phyloP scores from a whole-genome alignment of 2,329 filamentous ascomycete species.

The Curvularia verruculosa region DNA sequence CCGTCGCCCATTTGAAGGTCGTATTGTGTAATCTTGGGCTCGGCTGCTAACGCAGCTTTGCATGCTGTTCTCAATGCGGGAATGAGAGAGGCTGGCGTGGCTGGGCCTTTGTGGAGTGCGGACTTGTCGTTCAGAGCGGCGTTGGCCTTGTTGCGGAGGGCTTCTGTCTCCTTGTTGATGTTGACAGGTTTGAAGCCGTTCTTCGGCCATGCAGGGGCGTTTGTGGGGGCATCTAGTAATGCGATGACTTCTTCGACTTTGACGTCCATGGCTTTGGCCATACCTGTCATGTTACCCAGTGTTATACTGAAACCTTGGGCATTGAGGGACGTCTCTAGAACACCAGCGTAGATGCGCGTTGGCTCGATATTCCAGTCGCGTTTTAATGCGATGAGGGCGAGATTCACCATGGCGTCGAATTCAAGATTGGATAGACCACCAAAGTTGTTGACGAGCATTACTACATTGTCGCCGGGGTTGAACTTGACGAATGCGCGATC shows the following conservation, averaged over 20 bases:
- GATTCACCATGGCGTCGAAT: constrained; percentile 55
- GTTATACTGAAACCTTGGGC: constrained; percentile 64
- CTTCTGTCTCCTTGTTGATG: constrained; percentile 34
- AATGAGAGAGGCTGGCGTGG: constrained; percentile 51
- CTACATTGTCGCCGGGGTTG: constrained; percentile 52
- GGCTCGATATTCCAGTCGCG: constrained; percentile 58
- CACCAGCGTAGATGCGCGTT: constrained; percentile 54
- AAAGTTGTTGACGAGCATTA: constrained; percentile 58
- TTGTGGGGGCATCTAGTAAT: constrained; percentile 59
- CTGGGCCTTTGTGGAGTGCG: constrained; percentile 32
- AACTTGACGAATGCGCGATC: constrained; percentile 59
- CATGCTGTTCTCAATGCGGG: constrained; percentile 52
- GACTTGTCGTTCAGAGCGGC: constrained; percentile 28
- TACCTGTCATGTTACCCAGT: constrained; percentile 58
- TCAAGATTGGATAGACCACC: constrained; percentile 57
- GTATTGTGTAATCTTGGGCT: constrained; percentile 69
- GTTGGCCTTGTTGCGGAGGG: constrained; percentile 39
- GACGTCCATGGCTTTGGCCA: constrained; percentile 51
- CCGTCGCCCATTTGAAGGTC: constrained; percentile 88
- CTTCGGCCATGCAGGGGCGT: constrained; percentile 59
- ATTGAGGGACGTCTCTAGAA: constrained; percentile 62
- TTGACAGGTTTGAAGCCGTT: constrained; percentile 50
- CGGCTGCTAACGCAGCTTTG: constrained; percentile 60
- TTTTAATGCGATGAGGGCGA: constrained; percentile 51
- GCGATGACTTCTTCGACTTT: constrained; percentile 52